These are phyloP conservation scores for Mimosa bimucronata DNA, from an alignment of 306 rosid species.

Conservation along the genomic window DNA sequence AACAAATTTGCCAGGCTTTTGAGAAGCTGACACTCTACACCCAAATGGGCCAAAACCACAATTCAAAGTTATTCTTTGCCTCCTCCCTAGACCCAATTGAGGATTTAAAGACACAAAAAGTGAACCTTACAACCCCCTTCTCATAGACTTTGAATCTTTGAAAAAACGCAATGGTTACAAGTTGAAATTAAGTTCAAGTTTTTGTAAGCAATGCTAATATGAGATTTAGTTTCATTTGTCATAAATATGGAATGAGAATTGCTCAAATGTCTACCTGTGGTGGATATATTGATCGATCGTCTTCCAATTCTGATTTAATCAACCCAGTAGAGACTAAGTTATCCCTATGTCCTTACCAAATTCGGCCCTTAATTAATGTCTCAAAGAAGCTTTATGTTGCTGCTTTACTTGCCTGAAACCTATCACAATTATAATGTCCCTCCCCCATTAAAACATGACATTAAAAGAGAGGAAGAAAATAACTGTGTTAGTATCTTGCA, in stretches of 20 bases:
- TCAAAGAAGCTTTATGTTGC: slow-evolving; percentile 33
- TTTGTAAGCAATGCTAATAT: neutral
- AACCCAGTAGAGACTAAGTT: slow-evolving; percentile 37
- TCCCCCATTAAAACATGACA: neutral
- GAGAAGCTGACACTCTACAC: no score
- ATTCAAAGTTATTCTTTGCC: no score
- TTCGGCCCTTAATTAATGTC: slow-evolving; percentile 32
- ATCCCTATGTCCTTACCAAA: slow-evolving; percentile 24
- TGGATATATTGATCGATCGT: no score
- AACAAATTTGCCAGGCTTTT: no score
- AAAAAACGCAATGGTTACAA: no score
- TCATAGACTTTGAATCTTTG: no score
- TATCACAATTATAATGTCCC: neutral
- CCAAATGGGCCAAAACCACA: no score
- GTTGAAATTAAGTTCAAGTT: no score
- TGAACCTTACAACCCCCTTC: no score
- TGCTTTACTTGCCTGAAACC: slow-evolving; percentile 40
- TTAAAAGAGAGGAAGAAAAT: neutral
- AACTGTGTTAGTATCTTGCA: neutral
- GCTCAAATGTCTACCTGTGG: neutral
- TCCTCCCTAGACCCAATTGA: no score
- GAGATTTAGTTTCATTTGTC: neutral
- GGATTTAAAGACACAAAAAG: no score
- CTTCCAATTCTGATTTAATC: slow-evolving; percentile 12
- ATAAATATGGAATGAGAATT: neutral